Conservation (phyloP, 1,284 basidiomycete species). For the Rhodofomes roseus region DNA sequence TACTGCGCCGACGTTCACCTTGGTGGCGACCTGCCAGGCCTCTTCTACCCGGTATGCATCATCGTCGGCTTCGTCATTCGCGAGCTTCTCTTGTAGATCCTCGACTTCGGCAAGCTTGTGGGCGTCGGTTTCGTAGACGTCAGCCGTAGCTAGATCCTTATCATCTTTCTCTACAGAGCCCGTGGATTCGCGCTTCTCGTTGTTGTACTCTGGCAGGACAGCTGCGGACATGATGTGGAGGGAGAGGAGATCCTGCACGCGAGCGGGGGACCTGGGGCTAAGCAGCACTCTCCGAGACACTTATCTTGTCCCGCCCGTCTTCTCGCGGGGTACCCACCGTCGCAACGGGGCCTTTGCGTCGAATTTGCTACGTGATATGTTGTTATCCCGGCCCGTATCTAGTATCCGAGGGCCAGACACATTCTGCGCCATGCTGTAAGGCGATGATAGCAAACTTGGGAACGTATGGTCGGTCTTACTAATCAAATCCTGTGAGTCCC, state of each 20-base stretch:
- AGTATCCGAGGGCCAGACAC: too few relatives aligned
- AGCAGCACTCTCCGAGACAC: neutral
- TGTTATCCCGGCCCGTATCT: too few relatives aligned
- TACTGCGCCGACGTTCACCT: conserved; percentile 20
- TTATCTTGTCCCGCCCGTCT: too few relatives aligned
- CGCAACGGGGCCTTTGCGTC: too few relatives aligned
- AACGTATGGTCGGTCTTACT: too few relatives aligned
- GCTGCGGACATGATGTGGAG: conserved; percentile 3
- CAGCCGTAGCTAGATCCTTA: neutral
- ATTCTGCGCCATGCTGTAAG: neutral
- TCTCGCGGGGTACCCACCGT: too few relatives aligned
- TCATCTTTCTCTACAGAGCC: conserved; percentile 6
- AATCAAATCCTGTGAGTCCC: too few relatives aligned
- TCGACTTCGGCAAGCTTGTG: conserved; percentile 28
- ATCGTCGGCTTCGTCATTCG: conserved; percentile 27
- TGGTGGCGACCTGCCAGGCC: conserved; percentile 34
- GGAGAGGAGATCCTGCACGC: neutral
- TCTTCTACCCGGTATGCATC: conserved; percentile 32
- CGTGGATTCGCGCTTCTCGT: neutral
- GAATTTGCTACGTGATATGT: too few relatives aligned
- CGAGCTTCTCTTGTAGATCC: conserved; percentile 36
- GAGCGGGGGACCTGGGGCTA: neutral
- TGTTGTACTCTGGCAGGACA: neutral
- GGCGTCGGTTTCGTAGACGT: neutral
- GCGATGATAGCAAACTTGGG: too few relatives aligned